phyloP scores from a whole-genome alignment of 148 eudicot species.

The Vaccinium macrocarpon region DNA sequence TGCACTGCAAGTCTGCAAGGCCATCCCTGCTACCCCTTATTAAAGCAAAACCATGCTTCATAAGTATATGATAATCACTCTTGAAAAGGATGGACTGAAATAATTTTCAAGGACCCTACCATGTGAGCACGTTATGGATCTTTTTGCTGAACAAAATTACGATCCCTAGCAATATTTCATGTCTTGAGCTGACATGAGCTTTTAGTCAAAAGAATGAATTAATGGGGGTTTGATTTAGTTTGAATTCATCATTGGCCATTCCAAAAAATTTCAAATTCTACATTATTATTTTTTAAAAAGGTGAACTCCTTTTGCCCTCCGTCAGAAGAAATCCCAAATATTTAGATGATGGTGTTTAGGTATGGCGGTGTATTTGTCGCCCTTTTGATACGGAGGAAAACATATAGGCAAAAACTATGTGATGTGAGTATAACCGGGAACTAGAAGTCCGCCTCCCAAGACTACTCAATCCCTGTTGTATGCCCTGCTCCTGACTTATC shows the following conservation, averaged over 20 bases:
- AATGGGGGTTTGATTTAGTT: conserved; percentile 3
- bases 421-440: not conserved
- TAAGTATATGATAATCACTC: not conserved
- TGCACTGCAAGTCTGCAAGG: not conserved
- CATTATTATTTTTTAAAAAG: not conserved
- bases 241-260: conserved; percentile 10
- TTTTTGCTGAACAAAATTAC: not conserved
- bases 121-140: conserved; percentile 7
- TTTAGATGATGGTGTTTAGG: not conserved
- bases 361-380: not conserved
- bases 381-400: not conserved
- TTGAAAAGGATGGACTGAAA: not conserved
- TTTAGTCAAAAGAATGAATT: not conserved
- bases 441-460: too few relatives aligned
- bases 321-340: not conserved
- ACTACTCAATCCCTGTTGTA: too few relatives aligned
- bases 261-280: not conserved
- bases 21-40: not conserved
- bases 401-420: not conserved
- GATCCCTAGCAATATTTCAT: not conserved
- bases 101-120: conserved; percentile 12
- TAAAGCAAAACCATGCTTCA: not conserved
- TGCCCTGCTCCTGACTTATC: too few relatives aligned
- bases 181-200: too few relatives aligned
- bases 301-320: not conserved